phyloP scores from a whole-genome alignment of 1,284 basidiomycete species.

The Cutaneotrichosporon mucoides region DNA sequence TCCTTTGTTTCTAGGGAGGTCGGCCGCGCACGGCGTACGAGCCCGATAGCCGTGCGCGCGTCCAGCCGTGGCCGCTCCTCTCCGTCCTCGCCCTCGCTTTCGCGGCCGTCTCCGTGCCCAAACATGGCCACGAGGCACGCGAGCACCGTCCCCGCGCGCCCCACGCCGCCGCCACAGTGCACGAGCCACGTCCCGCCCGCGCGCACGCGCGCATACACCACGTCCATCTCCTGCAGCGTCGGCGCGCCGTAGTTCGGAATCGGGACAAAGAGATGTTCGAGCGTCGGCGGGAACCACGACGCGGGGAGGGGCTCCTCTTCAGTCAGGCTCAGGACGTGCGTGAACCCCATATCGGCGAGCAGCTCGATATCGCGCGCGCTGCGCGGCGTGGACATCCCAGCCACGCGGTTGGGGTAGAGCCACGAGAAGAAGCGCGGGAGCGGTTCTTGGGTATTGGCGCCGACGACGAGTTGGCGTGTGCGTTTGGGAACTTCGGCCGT shows the following conservation, averaged over 20 bases:
- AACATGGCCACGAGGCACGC: conserved; percentile 60
- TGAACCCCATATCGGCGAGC: conserved; percentile 55
- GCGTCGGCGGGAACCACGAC: conserved; percentile 54
- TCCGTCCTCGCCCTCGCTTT: not conserved
- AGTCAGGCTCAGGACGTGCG: conserved; percentile 59
- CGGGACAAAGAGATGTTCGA: conserved; percentile 59
- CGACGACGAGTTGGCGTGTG: conserved; percentile 14
- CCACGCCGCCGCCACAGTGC: conserved; percentile 64
- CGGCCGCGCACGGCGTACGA: conserved; percentile 55
- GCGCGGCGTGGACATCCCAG: conserved; percentile 60
- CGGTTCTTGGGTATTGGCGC: conserved; percentile 31
- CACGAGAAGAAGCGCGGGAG: conserved; percentile 61
- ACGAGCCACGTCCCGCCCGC: conserved; percentile 55
- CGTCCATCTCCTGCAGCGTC: conserved; percentile 60
- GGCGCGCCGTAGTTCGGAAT: conserved; percentile 57
- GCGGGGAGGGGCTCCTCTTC: conserved; percentile 56
- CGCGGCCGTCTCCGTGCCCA: conserved; percentile 41
- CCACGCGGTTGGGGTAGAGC: conserved; percentile 57
- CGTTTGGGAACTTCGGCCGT: conserved; percentile 13
- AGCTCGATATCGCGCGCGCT: conserved; percentile 54
- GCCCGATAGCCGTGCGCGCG: conserved; percentile 54
- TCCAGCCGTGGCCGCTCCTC: conserved; percentile 53
- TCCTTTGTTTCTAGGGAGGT: conserved; percentile 58
- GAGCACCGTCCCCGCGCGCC: conserved; percentile 60
- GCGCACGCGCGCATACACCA: conserved; percentile 54